These are phyloP conservation scores for Scleroderma bovista DNA, from an alignment of 768 basidiomycete species.

Conservation along the genomic window DNA sequence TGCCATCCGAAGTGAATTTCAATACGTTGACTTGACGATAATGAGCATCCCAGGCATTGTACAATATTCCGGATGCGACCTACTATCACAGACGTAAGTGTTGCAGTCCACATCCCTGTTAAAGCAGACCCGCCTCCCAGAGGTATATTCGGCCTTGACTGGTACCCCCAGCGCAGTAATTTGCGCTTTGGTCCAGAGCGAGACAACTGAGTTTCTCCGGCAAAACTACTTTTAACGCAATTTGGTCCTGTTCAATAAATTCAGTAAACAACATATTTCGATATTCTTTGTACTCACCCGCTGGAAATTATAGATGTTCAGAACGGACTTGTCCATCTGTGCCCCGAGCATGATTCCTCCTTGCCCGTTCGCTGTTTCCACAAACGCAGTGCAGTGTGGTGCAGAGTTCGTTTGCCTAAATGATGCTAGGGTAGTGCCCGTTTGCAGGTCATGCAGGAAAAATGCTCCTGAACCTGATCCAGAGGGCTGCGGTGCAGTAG, in stretches of 20 bases:
- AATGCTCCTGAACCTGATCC: conserved; percentile 57
- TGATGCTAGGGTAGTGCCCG: conserved; percentile 67
- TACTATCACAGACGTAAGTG: conserved; percentile 33
- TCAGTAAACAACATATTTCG: neutral
- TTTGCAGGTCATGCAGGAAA: conserved; percentile 76
- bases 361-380: conserved; percentile 61
- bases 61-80: conserved; percentile 91
- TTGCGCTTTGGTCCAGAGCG: conserved; percentile 63
- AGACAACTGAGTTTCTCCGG: conserved; percentile 88
- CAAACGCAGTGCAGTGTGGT: conserved; percentile 58
- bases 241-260: conserved; percentile 65
- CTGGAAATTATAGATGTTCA: conserved; percentile 92
- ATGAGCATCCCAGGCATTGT: conserved; percentile 91
- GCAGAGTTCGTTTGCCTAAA: conserved; percentile 81
- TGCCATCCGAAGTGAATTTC: conserved; percentile 78
- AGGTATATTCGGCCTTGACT: conserved; percentile 85
- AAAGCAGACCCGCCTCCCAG: conserved; percentile 75
- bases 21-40: conserved; percentile 85
- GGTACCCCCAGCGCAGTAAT: conserved; percentile 85
- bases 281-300: conserved; percentile 48
- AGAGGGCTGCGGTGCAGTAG: conserved; percentile 43
- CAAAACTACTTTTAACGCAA: conserved; percentile 77
- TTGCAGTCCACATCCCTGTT: neutral
- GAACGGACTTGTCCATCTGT: conserved; percentile 82
- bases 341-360: conserved; percentile 84